phyloP scores from a whole-genome alignment of 805 yeast genomes.

The Saturnispora zaruensis region DNA sequence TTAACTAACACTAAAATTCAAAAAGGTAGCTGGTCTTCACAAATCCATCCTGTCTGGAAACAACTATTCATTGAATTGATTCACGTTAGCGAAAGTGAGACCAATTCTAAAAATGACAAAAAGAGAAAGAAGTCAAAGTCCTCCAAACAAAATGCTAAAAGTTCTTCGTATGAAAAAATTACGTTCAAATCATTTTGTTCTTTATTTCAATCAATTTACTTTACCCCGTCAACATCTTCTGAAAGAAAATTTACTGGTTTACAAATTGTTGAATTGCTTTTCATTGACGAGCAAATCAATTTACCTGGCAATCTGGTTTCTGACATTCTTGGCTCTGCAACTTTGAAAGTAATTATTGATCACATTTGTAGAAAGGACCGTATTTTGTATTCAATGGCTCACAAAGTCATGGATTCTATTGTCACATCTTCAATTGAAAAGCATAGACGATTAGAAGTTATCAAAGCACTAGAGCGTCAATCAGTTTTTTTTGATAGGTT shows the following conservation, averaged over 20 bases:
- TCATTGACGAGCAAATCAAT: slow-evolving; percentile 21
- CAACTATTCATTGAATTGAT: slow-evolving; percentile 41
- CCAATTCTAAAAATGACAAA: slow-evolving; percentile 21
- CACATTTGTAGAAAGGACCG: slow-evolving; percentile 65
- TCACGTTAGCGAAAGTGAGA: neutral
- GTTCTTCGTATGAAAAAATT: slow-evolving; percentile 16
- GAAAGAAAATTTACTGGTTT: slow-evolving; percentile 87
- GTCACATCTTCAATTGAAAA: slow-evolving; percentile 31
- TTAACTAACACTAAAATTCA: slow-evolving; percentile 24
- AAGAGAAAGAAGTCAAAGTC: slow-evolving; percentile 27
- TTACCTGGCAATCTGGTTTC: slow-evolving; percentile 16
- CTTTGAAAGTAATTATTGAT: slow-evolving; percentile 64
- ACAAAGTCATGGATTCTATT: slow-evolving; percentile 38
- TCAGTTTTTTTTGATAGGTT: slow-evolving; percentile 65
- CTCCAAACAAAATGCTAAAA: neutral
- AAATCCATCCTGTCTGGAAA: slow-evolving; percentile 71
- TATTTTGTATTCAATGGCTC: slow-evolving; percentile 58
- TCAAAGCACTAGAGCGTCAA: slow-evolving; percentile 37
- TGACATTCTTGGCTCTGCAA: slow-evolving; percentile 48
- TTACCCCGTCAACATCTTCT: slow-evolving; percentile 65
- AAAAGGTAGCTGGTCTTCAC: slow-evolving; percentile 65
- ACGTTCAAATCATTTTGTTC: slow-evolving; percentile 68
- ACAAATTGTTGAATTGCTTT: slow-evolving; percentile 51
- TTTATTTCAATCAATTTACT: slow-evolving; percentile 71
- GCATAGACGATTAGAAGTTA: slow-evolving; percentile 27